A percentile compares a stretch with the other conserved stretches of the same genome.
Evolutionary conservation across 2,329 filamentous ascomycete species (phyloP).

Genomic region (Fusarium sp.): DNA sequence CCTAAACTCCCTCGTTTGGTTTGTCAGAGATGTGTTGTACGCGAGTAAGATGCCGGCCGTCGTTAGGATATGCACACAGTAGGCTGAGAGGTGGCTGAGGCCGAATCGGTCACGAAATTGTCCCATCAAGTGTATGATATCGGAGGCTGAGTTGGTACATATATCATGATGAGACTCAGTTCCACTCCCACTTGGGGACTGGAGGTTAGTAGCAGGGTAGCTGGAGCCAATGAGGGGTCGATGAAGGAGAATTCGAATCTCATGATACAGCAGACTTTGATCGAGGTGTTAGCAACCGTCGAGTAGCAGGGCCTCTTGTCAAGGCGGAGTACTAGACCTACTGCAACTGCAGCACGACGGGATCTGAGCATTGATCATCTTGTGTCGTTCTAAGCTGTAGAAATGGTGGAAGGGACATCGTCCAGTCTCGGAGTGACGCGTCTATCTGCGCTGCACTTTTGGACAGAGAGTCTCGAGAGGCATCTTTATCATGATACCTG

Average conservation of each 20-base stretch:
- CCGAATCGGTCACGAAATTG: background rate
- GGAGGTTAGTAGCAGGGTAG: background rate
- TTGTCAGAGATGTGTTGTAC: background rate
- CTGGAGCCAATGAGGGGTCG: background rate
- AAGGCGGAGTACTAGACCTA: background rate
- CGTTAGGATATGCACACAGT: background rate
- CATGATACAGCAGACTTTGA: background rate
- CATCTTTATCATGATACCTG: background rate
- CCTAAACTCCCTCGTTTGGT: background rate
- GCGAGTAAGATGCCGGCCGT: background rate
- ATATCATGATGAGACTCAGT: background rate
- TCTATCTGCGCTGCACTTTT: background rate
- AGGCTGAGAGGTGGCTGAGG: background rate
- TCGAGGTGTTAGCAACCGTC: background rate
- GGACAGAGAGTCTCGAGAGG: background rate
- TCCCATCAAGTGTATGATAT: background rate
- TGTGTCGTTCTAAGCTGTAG: background rate
- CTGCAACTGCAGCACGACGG: background rate
- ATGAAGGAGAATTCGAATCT: background rate
- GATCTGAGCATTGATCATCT: background rate
- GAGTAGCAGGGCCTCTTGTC: background rate
- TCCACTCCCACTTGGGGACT: background rate
- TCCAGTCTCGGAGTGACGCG: background rate
- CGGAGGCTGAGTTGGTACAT: background rate
- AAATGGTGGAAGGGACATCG: background rate